Evolutionary conservation across 2,329 filamentous ascomycete genomes (phyloP).

Genomic region (Ophiostoma australiae): DNA sequence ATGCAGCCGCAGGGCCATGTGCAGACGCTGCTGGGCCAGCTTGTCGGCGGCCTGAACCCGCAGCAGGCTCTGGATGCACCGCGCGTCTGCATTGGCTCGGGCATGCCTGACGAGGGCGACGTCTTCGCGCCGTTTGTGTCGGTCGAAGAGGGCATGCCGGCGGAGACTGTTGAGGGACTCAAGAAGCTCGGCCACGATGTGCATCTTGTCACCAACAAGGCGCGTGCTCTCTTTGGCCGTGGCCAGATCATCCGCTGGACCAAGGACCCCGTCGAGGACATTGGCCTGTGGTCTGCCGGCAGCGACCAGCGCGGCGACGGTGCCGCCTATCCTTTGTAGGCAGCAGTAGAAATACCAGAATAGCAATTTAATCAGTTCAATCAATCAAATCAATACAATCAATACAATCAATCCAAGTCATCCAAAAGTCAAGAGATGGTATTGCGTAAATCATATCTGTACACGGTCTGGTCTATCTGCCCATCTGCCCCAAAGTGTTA

Average conservation of each 20-base stretch:
- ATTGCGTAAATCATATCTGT: constrained; percentile 10
- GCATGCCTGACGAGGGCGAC: constrained; percentile 57
- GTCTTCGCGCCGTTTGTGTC: constrained; percentile 62
- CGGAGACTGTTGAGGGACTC: constrained; percentile 63
- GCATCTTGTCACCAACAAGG: constrained; percentile 59
- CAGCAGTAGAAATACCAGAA: background rate
- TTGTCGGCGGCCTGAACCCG: constrained; percentile 73
- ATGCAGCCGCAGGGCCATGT: constrained; percentile 98
- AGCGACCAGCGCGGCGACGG: constrained; percentile 88
- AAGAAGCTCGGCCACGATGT: constrained; percentile 68
- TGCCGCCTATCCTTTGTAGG: constrained; percentile 51
- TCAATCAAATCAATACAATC: background rate
- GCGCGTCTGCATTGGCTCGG: constrained; percentile 78
- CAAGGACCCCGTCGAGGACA: constrained; percentile 62
- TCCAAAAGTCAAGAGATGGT: constrained; percentile 7
- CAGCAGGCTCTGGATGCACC: constrained; percentile 89
- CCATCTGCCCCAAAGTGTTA: background rate
- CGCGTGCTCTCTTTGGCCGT: constrained; percentile 69
- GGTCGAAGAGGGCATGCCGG: constrained; percentile 75
- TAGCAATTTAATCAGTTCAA: background rate
- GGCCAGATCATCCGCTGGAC: constrained; percentile 81
- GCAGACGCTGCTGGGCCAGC: constrained; percentile 84
- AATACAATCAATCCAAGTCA: background rate
- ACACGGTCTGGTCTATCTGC: background rate
- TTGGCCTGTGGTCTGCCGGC: constrained; percentile 76